A percentile compares a stretch with the other conserved stretches of the same genome.
These are phyloP conservation scores for Ascochyta viciae-villosae DNA, from an alignment of 2,329 filamentous ascomycete species.

Conservation along the genomic window DNA sequence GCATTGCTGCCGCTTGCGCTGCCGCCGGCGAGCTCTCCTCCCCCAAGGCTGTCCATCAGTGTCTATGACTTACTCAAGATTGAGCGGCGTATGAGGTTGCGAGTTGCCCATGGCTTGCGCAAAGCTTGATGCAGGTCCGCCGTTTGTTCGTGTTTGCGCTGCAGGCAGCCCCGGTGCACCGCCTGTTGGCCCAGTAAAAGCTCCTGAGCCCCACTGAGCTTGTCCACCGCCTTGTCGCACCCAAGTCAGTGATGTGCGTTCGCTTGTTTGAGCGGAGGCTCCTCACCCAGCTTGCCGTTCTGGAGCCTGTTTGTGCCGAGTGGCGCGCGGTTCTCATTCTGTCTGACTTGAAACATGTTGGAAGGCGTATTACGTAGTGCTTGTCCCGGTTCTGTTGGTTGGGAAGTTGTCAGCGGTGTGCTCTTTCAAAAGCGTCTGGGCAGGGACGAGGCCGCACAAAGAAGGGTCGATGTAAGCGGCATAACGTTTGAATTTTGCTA, in stretches of 20 bases:
- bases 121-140: slow-evolving; percentile 59
- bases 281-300: slow-evolving; percentile 62
- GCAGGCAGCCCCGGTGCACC: slow-evolving; percentile 60
- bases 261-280: not conserved
- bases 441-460: not conserved
- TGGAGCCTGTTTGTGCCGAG: slow-evolving; percentile 58
- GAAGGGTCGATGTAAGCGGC: not conserved
- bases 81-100: slow-evolving; percentile 61
- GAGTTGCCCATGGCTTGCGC: slow-evolving; percentile 63
- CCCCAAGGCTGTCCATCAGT: not conserved
- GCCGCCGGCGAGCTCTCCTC: not conserved
- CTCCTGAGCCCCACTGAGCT: slow-evolving; percentile 57
- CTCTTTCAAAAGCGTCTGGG: not conserved
- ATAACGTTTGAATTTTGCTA: not conserved
- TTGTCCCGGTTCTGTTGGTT: slow-evolving; percentile 56
- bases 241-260: slow-evolving; percentile 27
- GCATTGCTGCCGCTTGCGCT: not conserved
- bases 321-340: slow-evolving; percentile 58
- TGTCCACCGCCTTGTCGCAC: slow-evolving; percentile 55
- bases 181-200: slow-evolving; percentile 62
- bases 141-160: slow-evolving; percentile 59
- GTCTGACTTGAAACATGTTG: slow-evolving; percentile 57
- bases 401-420: slow-evolving; percentile 20
- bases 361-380: slow-evolving; percentile 61
- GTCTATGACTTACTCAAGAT: slow-evolving; percentile 61